Evolutionary conservation across 768 basidiomycete genomes (phyloP), one percentile per base, ranked within the genome.

Genomic region (Artomyces pyxidatus): DNA sequence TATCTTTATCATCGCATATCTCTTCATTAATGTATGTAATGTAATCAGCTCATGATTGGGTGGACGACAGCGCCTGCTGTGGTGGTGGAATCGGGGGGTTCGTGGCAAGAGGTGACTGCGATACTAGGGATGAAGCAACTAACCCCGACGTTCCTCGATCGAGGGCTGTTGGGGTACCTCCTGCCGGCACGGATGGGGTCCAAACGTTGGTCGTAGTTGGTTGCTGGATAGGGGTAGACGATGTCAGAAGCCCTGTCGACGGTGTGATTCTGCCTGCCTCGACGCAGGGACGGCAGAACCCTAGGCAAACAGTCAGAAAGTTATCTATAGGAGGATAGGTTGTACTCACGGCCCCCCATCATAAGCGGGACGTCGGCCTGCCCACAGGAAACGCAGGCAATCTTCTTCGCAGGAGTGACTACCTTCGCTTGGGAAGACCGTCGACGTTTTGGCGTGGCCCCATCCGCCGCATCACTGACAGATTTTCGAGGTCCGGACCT

Each of bases 341-440:
- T 17, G n/a, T 22, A 73, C 85, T 73, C 55, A 87, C 86, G 74
- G 37, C 85, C 86, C 49, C 84, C 84, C 61, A 81, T 71, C 45
- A 87, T 77, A n/a, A 88, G 69, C 6, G 86, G 86, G 12, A 88
- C 85, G 58, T 85, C 82, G 14, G 73, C 76, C 60, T 77, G 73
- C 38, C 75, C 74, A 61, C 85, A 88, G 6, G 75, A 65, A 32
- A 73, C 65, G 53, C 85, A 88, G 27, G 73, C 66, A 7, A 79
- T 78, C 37, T 68, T 65, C 1, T 70, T 66, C 9, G 77, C 71
- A 12, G 70, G 61, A 14, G 52, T 39, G 37, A 61, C 60, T 9
- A 54, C 42, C 48, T 69, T 72, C 1, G 60, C 45, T 27, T 71
- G 71, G 0, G 65, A 39, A 28, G 64, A 53, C 32, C 69, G 70